A percentile compares a stretch with the other conserved stretches of the same genome.
phyloP scores from a whole-genome alignment of 129 eudicot species.

The Saussurea involucrata region DNA sequence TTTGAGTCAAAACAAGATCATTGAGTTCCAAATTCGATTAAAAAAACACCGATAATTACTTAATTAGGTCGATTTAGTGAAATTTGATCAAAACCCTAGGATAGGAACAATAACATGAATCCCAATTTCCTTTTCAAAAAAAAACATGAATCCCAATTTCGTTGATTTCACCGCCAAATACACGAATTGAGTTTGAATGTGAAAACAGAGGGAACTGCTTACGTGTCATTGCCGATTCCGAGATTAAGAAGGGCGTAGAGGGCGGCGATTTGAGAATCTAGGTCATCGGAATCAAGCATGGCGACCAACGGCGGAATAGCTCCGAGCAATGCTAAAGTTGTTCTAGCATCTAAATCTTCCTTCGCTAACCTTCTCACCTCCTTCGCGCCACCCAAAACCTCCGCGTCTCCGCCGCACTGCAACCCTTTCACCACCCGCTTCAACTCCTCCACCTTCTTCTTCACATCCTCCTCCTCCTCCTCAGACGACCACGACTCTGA shows the following conservation, averaged over 20 bases:
- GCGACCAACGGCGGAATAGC: conserved; percentile 81
- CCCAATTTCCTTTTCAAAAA: no score
- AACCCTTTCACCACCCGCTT: conserved; percentile 56
- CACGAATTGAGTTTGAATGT: background rate
- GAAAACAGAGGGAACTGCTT: background rate
- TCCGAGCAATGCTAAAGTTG: conserved; percentile 67
- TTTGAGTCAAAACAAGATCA: background rate
- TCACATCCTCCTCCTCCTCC: conserved; percentile 51
- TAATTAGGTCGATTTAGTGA: background rate
- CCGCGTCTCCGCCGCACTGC: conserved; percentile 36
- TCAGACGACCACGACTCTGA: conserved; percentile 29
- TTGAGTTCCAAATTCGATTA: background rate
- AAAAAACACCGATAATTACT: no score
- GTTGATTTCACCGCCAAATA: background rate
- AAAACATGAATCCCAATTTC: background rate
- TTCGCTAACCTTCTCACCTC: conserved; percentile 62
- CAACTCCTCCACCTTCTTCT: conserved; percentile 59
- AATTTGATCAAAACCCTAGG: conserved; percentile 13
- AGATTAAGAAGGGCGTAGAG: conserved; percentile 78
- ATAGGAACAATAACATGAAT: background rate
- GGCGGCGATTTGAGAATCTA: conserved; percentile 43
- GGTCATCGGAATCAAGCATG: conserved; percentile 43
- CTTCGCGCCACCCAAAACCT: conserved; percentile 60
- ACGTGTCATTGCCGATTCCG: conserved; percentile 84
- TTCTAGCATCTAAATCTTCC: conserved; percentile 58